phyloP scores from a whole-genome alignment of 176 grass and related monocot species.

The Echinochloa phyllopogon region DNA sequence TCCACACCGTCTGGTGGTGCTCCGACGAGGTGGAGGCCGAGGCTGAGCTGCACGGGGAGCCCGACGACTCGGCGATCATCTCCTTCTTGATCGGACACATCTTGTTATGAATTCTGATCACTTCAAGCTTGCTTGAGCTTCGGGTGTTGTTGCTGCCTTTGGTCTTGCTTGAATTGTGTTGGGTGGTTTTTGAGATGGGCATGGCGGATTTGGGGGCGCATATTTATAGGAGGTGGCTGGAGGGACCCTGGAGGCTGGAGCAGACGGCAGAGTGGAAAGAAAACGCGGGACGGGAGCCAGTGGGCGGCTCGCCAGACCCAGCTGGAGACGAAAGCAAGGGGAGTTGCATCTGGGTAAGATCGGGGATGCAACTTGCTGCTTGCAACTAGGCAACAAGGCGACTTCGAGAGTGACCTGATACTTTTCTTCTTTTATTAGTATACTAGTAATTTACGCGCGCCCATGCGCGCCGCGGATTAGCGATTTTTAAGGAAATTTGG shows the following conservation, averaged over 20 bases:
- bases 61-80: slow-evolving; percentile 23
- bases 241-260: background rate
- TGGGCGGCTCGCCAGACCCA: background rate
- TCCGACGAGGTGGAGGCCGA: background rate
- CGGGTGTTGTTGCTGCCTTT: background rate
- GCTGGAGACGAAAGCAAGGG: slow-evolving; percentile 23
- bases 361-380: background rate
- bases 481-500: no score
- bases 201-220: background rate
- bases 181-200: background rate
- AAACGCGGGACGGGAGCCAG: background rate
- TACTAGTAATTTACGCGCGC: no score
- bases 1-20: slow-evolving; percentile 25
- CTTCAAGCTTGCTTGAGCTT: background rate
- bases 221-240: slow-evolving; percentile 50
- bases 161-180: background rate
- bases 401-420: slow-evolving; percentile 29
- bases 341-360: background rate
- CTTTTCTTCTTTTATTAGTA: background rate
- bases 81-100: slow-evolving; percentile 50
- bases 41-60: background rate
- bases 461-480: no score
- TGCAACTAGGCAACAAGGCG: background rate
- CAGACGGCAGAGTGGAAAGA: background rate
- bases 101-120: background rate